phyloP scores from a whole-genome alignment of 2,329 filamentous ascomycete genomes.

The Orbilia javanica region DNA sequence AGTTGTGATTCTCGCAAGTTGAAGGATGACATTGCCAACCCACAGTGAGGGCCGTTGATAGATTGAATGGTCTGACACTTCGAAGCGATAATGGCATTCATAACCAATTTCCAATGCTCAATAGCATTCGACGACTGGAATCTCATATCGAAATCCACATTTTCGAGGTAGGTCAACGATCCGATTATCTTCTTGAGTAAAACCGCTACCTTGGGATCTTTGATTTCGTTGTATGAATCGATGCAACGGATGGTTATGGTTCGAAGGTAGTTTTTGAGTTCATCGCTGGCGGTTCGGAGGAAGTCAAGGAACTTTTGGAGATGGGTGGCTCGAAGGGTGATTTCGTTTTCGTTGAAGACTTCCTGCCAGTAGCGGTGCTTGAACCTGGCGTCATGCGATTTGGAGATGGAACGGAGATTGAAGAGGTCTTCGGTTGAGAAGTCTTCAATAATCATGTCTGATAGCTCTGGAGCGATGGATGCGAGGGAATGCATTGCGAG shows the following conservation, averaged over 20 bases:
- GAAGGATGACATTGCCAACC: background rate
- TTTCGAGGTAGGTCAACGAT: background rate
- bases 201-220: background rate
- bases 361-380: background rate
- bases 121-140: background rate
- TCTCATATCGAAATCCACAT: background rate
- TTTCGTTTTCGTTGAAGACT: background rate
- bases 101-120: constrained; percentile 10
- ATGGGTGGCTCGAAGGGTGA: background rate
- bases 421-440: background rate
- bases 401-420: background rate
- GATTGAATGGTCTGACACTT: background rate
- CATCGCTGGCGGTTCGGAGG: no score
- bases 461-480: background rate
- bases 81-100: background rate
- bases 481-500: background rate
- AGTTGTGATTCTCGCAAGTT: background rate
- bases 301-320: background rate
- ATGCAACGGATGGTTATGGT: background rate
- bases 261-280: background rate
- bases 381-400: background rate
- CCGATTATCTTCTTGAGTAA: background rate
- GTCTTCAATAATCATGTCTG: constrained; percentile 1
- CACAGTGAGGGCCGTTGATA: background rate
- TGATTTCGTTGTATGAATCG: background rate